phyloP scores from a whole-genome alignment of 2,329 filamentous ascomycete species.

The Raffaelea deltoideospora region DNA sequence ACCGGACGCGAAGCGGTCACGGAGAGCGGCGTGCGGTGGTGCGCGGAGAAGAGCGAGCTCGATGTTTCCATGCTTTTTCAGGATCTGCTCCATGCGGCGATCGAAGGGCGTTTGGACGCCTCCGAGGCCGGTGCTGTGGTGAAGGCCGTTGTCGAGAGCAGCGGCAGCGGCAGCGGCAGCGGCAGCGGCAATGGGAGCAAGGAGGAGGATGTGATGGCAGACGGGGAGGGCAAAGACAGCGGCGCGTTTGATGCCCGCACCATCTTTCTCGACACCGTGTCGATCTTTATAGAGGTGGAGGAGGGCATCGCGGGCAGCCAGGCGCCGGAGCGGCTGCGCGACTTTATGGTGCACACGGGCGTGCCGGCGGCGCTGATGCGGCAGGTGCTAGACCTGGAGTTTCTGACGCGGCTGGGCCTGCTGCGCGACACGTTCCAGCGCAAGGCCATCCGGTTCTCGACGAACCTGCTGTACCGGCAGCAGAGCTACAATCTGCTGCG shows the following conservation, averaged over 20 bases:
- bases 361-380: constrained; percentile 63
- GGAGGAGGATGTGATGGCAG: constrained; percentile 29
- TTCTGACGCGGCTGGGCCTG: constrained; percentile 62
- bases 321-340: constrained; percentile 37
- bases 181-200: not conserved
- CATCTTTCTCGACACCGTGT: constrained; percentile 70
- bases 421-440: constrained; percentile 74
- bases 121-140: constrained; percentile 56
- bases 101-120: constrained; percentile 53
- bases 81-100: constrained; percentile 64
- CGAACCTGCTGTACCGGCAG: constrained; percentile 85
- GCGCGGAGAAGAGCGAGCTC: constrained; percentile 50
- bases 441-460: constrained; percentile 76
- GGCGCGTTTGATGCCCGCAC: constrained; percentile 46
- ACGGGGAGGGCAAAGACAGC: constrained; percentile 7
- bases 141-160: constrained; percentile 47
- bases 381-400: constrained; percentile 62
- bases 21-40: constrained; percentile 46
- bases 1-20: constrained; percentile 53
- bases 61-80: constrained; percentile 63
- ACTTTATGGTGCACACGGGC: constrained; percentile 56
- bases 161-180: not conserved
- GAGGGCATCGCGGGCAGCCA: constrained; percentile 27
- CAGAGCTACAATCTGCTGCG: constrained; percentile 92
- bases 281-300: constrained; percentile 62